Conservation (phyloP, 768 basidiomycete species). For the Psilocybe sp. region DNA sequence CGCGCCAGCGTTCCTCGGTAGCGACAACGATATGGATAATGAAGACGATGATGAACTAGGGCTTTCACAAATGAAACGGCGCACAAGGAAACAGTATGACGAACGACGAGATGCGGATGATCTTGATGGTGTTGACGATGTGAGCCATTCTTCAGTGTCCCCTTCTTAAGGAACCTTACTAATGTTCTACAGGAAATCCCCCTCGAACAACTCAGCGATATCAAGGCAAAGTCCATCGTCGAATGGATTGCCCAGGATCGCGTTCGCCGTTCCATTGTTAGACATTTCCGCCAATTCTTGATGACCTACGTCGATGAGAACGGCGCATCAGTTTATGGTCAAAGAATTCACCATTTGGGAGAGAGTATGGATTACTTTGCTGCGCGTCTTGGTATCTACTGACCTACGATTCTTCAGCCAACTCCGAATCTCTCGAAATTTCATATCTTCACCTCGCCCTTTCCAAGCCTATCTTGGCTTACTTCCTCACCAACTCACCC, state of each 20-base stretch:
- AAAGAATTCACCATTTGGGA: slow-evolving; percentile 88
- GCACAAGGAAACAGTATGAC: slow-evolving; percentile 90
- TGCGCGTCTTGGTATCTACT: background rate
- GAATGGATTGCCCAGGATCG: slow-evolving; percentile 97
- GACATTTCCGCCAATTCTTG: slow-evolving; percentile 92
- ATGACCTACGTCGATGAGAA: slow-evolving; percentile 95
- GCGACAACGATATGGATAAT: slow-evolving; percentile 78
- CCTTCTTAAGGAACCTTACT: background rate
- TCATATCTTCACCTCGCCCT: slow-evolving; percentile 93
- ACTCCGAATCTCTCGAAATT: slow-evolving; percentile 96
- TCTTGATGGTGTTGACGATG: slow-evolving; percentile 85
- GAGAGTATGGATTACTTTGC: slow-evolving; percentile 64
- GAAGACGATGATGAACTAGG: slow-evolving; percentile 69
- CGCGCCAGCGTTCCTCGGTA: slow-evolving; percentile 85
- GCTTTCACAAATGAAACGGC: slow-evolving; percentile 69
- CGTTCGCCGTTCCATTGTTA: slow-evolving; percentile 85
- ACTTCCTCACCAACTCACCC: slow-evolving; percentile 95
- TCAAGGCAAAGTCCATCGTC: slow-evolving; percentile 95
- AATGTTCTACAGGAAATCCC: slow-evolving; percentile 72
- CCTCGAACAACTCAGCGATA: slow-evolving; percentile 92
- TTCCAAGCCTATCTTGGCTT: slow-evolving; percentile 93
- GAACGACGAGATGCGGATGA: slow-evolving; percentile 90
- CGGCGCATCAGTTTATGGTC: slow-evolving; percentile 90
- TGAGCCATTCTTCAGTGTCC: slow-evolving; percentile 33
- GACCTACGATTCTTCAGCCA: slow-evolving; percentile 51